Conservation (phyloP, 148 eudicot genomes). For the Linanthus parryae region DNA sequence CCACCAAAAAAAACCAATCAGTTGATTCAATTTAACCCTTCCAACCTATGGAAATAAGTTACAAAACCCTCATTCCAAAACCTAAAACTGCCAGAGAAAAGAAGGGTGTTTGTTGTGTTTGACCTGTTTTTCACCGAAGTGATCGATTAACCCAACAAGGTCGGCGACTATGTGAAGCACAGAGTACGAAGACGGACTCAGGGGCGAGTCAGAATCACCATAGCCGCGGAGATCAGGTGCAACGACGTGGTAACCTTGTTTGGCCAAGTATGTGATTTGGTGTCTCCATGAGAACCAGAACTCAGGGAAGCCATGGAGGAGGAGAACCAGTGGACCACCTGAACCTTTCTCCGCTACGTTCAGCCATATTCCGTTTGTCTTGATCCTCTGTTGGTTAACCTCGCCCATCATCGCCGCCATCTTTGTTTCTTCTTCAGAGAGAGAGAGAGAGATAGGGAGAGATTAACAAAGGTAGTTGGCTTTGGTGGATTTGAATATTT, state of each 20-base stretch:
- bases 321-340: constrained; percentile 47
- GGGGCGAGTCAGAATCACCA: constrained; percentile 45
- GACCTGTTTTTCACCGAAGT: constrained; percentile 37
- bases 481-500: too few relatives aligned
- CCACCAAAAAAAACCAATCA: too few relatives aligned
- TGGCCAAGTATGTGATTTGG: constrained; percentile 39
- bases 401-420: constrained; percentile 13
- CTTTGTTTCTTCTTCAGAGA: neutral
- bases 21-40: too few relatives aligned
- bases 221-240: constrained; percentile 57
- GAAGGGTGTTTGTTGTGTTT: neutral
- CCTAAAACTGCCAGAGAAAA: too few relatives aligned
- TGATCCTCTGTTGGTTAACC: constrained; percentile 25
- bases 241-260: constrained; percentile 40
- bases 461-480: too few relatives aligned
- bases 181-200: constrained; percentile 40
- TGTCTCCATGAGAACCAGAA: constrained; percentile 59
- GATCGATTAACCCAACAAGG: constrained; percentile 42
- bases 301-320: constrained; percentile 61
- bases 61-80: too few relatives aligned
- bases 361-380: constrained; percentile 40
- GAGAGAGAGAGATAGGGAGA: neutral
- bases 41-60: too few relatives aligned
- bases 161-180: constrained; percentile 40
- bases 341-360: constrained; percentile 48